These are phyloP conservation scores for Helminthosporium solani DNA, from an alignment of 2,329 filamentous ascomycete genomes.

Conservation along the genomic window DNA sequence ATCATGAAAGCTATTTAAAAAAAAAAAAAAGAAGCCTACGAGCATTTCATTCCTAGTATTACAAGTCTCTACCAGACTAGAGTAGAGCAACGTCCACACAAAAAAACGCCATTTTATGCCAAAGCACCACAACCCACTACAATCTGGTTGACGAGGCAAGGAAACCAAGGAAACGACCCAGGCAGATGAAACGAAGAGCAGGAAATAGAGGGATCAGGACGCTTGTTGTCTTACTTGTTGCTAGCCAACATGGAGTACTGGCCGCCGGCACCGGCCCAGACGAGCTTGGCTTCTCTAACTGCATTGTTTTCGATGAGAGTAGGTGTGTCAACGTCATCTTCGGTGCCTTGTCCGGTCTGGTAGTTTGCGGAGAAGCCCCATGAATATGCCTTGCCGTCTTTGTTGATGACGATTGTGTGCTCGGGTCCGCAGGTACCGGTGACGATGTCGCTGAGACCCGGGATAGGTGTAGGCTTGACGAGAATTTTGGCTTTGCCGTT, in stretches of 20 bases:
- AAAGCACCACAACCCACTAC: slow-evolving; percentile 7
- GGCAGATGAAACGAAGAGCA: background rate
- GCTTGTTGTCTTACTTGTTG: slow-evolving; percentile 23
- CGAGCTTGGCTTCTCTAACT: slow-evolving; percentile 70
- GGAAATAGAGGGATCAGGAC: background rate
- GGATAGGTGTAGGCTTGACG: slow-evolving; percentile 62
- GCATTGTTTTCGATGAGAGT: slow-evolving; percentile 84
- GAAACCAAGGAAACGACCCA: background rate
- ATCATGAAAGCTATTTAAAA: too few relatives aligned
- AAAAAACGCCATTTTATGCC: slow-evolving; percentile 18
- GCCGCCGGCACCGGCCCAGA: slow-evolving; percentile 81
- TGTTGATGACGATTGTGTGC: slow-evolving; percentile 70
- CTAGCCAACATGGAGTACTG: slow-evolving; percentile 71
- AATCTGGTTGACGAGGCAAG: slow-evolving; percentile 5
- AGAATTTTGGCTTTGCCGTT: slow-evolving; percentile 50
- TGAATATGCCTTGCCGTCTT: slow-evolving; percentile 68
- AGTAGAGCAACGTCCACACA: background rate
- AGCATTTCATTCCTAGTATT: slow-evolving; percentile 17
- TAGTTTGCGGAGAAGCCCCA: slow-evolving; percentile 83
- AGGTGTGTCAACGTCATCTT: slow-evolving; percentile 76
- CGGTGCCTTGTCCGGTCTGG: slow-evolving; percentile 74
- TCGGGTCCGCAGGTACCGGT: slow-evolving; percentile 67
- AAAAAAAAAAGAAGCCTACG: background rate
- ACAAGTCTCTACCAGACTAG: slow-evolving; percentile 13
- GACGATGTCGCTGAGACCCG: slow-evolving; percentile 58